These are phyloP conservation scores for Tanacetum coccineum DNA, from an alignment of 129 eudicot genomes.

Conservation along the genomic window DNA sequence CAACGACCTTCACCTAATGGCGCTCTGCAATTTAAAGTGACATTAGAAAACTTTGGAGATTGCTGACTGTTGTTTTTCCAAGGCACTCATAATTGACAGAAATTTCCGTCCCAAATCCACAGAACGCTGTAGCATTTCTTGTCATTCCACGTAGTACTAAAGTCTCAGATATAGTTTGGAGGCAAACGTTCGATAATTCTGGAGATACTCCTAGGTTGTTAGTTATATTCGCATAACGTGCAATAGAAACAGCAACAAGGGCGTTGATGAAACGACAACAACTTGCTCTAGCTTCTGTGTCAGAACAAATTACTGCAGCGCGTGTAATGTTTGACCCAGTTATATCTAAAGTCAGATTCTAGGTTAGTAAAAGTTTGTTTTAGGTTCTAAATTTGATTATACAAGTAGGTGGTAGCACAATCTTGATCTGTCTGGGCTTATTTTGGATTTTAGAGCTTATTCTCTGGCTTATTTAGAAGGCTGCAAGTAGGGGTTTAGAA, in stretches of 20 bases:
- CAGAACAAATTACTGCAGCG: constrained; percentile 68
- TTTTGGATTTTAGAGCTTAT: no score
- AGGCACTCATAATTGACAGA: constrained; percentile 79
- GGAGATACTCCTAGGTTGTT: constrained; percentile 68
- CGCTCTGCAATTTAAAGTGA: constrained; percentile 42
- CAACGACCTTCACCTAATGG: constrained; percentile 56
- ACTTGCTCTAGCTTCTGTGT: constrained; percentile 59
- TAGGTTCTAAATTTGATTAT: no score
- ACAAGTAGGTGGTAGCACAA: no score
- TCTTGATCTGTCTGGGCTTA: no score
- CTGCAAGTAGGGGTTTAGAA: no score
- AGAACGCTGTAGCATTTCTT: constrained; percentile 59
- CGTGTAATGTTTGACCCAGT: constrained; percentile 60
- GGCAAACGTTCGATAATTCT: constrained; percentile 59
- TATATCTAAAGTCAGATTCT: no score
- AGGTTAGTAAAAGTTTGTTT: no score
- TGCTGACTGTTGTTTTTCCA: constrained; percentile 45
- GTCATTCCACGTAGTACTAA: constrained; percentile 71
- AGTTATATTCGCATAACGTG: constrained; percentile 78
- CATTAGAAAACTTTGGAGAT: no score
- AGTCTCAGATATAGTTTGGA: constrained; percentile 54
- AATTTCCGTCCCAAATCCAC: constrained; percentile 86
- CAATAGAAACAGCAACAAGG: constrained; percentile 65
- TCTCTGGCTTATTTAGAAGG: no score
- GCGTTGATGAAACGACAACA: constrained; percentile 93